Evolutionary conservation across 768 basidiomycete genomes (phyloP).

Genomic region (Boletus barrowsii): DNA sequence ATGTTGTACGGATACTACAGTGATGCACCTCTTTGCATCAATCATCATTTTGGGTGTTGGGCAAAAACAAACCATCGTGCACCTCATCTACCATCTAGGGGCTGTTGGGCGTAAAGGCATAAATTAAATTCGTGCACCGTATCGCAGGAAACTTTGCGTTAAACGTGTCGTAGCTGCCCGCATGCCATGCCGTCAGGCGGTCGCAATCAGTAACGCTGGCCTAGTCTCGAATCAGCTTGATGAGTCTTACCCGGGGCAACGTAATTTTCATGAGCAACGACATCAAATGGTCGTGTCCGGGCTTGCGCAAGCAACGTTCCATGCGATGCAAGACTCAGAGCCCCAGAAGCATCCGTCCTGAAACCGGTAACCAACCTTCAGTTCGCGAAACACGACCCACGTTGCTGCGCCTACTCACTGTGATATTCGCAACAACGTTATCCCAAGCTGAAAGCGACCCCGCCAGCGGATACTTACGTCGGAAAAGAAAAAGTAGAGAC

Average conservation of each 20-base stretch:
- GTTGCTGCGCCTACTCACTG: slow-evolving; percentile 49
- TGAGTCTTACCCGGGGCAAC: slow-evolving; percentile 67
- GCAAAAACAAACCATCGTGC: background rate
- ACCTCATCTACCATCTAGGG: slow-evolving; percentile 31
- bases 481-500: slow-evolving; percentile 88
- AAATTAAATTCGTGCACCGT: slow-evolving; percentile 49
- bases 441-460: slow-evolving; percentile 72
- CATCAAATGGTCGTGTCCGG: slow-evolving; percentile 76
- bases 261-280: slow-evolving; percentile 70
- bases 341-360: slow-evolving; percentile 51
- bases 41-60: slow-evolving; percentile 3
- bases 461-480: slow-evolving; percentile 83
- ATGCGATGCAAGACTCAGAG: slow-evolving; percentile 50
- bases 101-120: slow-evolving; percentile 44
- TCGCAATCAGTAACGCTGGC: slow-evolving; percentile 11
- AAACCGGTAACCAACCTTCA: slow-evolving; percentile 17
- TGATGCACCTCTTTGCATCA: slow-evolving; percentile 16
- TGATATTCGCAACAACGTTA: slow-evolving; percentile 71
- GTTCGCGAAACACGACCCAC: slow-evolving; percentile 9
- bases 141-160: slow-evolving; percentile 55
- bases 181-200: slow-evolving; percentile 11
- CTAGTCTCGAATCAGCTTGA: slow-evolving; percentile 20
- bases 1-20: slow-evolving; percentile 14
- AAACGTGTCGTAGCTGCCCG: slow-evolving; percentile 45
- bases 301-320: slow-evolving; percentile 68